Evolutionary conservation across 2,329 filamentous ascomycete genomes (phyloP), one percentile per base, ranked within the genome.

Genomic region (Claviceps capensis): DNA sequence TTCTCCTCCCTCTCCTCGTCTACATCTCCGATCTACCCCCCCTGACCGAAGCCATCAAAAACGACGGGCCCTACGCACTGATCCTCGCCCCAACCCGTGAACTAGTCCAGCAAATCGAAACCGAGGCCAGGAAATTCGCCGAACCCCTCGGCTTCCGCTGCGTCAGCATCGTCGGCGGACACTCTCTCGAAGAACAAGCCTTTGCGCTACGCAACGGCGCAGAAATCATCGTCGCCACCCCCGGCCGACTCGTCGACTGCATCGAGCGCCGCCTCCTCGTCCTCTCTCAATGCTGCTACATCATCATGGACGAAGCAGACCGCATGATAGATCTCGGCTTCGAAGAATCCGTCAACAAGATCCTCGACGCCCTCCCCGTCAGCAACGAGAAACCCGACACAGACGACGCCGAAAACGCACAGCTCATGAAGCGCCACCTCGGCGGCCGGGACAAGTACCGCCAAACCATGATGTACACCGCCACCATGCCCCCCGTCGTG

Each of bases 391-490:
- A 97, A 68, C 93, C 93, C 0, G 93, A 98, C 67, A 86, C 81
- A 0, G 91, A 97, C 13, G 88, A 87, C 50, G 93, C 93, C 5
- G 93, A 98, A 67, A 80, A 97, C 63, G 75, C 86, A 0, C 74
- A 78, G 52, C 81, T 84, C n/a, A 97, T 97, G 91, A 84, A 82
- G 60, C 78, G 81, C 53, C 85, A 86, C 61, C 71, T 95, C 1
- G 83, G 83, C 50, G 81, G 81, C 17, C 81, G 82, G 58, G 85
- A 89, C 61, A 79, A 86, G 22, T 97, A 97, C 71, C 78, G 93
- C 54, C 91, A 98, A 68, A 98, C 93, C 0, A 98, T 98, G 93
- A 98, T 98, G 93, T 98, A 97, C 80, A 97, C 93, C 58, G 93
- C 93, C 50, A 98, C 93, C 30, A 98, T 98, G 93, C 90, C 93